These are phyloP conservation scores for Bruguiera parviflora DNA, from an alignment of 345 rosid species.

Conservation along the genomic window DNA sequence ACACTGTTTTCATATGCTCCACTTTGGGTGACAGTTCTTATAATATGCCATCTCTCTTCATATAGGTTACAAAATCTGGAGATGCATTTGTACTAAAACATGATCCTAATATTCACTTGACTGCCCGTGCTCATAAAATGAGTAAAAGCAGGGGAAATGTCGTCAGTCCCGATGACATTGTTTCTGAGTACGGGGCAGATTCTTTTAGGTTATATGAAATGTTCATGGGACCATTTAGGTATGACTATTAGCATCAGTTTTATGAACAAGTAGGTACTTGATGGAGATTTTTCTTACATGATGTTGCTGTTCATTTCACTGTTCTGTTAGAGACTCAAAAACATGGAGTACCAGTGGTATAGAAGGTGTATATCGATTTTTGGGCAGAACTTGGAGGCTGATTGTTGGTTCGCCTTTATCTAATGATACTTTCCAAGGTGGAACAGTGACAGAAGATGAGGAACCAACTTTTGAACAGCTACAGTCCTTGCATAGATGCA, in stretches of 20 bases:
- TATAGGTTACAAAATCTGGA: slow-evolving; percentile 70
- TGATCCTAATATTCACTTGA: slow-evolving; percentile 50
- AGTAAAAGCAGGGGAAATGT: slow-evolving; percentile 98
- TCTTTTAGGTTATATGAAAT: slow-evolving; percentile 91
- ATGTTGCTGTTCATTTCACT: slow-evolving; percentile 11
- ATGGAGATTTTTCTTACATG: neutral
- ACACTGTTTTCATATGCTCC: neutral
- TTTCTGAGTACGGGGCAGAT: slow-evolving; percentile 88
- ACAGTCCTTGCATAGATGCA: slow-evolving; percentile 74
- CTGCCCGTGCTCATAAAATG: slow-evolving; percentile 85
- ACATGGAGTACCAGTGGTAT: slow-evolving; percentile 95
- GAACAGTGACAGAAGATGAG: slow-evolving; percentile 53
- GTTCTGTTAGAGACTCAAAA: slow-evolving; percentile 72
- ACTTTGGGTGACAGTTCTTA: neutral
- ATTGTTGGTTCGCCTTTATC: slow-evolving; percentile 64
- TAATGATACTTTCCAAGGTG: slow-evolving; percentile 55
- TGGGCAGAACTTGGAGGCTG: slow-evolving; percentile 88
- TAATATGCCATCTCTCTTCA: slow-evolving; percentile 5
- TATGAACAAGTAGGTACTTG: slow-evolving; percentile 1
- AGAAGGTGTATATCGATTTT: slow-evolving; percentile 89
- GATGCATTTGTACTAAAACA: slow-evolving; percentile 74
- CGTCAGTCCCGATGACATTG: slow-evolving; percentile 87
- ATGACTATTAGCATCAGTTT: slow-evolving; percentile 8
- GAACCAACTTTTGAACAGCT: slow-evolving; percentile 74
- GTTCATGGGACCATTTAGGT: slow-evolving; percentile 99